Percentiles rank a stretch among this genome's conserved stretches.
phyloP scores from a whole-genome alignment of 2,329 filamentous ascomycete species.

The Neoascochyta sp. region DNA sequence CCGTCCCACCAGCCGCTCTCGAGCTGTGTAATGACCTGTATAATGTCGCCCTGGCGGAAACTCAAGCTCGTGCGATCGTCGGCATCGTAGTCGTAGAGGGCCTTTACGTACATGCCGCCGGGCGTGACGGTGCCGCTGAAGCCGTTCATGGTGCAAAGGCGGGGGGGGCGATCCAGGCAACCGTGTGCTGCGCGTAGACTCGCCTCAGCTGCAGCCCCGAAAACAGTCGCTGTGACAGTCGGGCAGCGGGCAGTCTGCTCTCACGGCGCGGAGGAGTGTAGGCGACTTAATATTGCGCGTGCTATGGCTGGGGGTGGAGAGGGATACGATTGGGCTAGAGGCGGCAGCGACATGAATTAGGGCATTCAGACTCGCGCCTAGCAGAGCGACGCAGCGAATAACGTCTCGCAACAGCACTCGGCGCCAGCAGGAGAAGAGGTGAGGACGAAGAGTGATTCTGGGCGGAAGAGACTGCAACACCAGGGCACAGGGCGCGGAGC shows the following conservation, averaged over 20 bases:
- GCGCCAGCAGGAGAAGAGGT: slow-evolving; percentile 9
- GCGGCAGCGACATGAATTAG: slow-evolving; percentile 33
- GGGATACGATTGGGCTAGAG: slow-evolving; percentile 35
- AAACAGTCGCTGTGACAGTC: slow-evolving; percentile 11
- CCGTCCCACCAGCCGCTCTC: slow-evolving; percentile 99
- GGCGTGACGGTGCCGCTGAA: slow-evolving; percentile 50
- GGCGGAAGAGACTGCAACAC: slow-evolving; percentile 17
- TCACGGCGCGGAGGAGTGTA: slow-evolving; percentile 19
- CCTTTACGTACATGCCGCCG: slow-evolving; percentile 78
- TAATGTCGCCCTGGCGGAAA: slow-evolving; percentile 94
- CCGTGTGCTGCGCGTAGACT: slow-evolving; percentile 10
- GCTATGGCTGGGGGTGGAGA: slow-evolving; percentile 27
- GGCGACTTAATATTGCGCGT: slow-evolving; percentile 22
- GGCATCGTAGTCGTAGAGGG: slow-evolving; percentile 91
- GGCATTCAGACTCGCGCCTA: slow-evolving; percentile 33
- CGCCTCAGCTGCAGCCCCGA: slow-evolving; percentile 17
- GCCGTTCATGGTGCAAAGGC: slow-evolving; percentile 45
- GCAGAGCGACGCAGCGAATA: slow-evolving; percentile 26
- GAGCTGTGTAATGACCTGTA: slow-evolving; percentile 95
- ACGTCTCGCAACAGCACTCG: slow-evolving; percentile 15
- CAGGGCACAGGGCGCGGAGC: slow-evolving; percentile 16
- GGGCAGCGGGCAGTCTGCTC: slow-evolving; percentile 15
- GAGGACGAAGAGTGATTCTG: slow-evolving; percentile 10
- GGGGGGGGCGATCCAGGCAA: slow-evolving; percentile 8
- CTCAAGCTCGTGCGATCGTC: slow-evolving; percentile 96